A percentile compares a stretch with the other conserved stretches of the same genome.
Conservation (phyloP, 1,139 yeast species). For the Trichomonascaceae sp. region DNA sequence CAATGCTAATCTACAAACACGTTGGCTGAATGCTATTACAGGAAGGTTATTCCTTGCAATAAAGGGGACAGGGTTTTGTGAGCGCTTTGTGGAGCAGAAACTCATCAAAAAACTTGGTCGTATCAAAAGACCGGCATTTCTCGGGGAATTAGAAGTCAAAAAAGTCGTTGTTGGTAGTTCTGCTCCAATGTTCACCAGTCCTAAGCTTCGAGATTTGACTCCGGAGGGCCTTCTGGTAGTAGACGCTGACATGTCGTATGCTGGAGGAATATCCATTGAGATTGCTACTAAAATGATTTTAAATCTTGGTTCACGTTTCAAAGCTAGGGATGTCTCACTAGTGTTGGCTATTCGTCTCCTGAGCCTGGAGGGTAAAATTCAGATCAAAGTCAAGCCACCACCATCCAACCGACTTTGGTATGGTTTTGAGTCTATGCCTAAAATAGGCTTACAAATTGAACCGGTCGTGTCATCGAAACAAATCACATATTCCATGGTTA, state of each 20-base stretch:
- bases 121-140: slow-evolving; percentile 78
- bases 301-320: slow-evolving; percentile 68
- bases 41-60: slow-evolving; percentile 77
- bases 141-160: slow-evolving; percentile 73
- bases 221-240: slow-evolving; percentile 78
- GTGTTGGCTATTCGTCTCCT: slow-evolving; percentile 65
- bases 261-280: slow-evolving; percentile 67
- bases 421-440: slow-evolving; percentile 75
- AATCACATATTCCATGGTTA: slow-evolving; percentile 68
- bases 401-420: slow-evolving; percentile 92
- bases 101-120: slow-evolving; percentile 68
- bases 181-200: slow-evolving; percentile 75
- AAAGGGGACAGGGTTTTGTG: slow-evolving; percentile 63
- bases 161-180: slow-evolving; percentile 70
- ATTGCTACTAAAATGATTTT: slow-evolving; percentile 74
- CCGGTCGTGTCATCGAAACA: slow-evolving; percentile 85
- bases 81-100: slow-evolving; percentile 49
- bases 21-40: slow-evolving; percentile 83
- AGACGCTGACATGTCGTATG: slow-evolving; percentile 56
- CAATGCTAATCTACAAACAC: slow-evolving; percentile 74
- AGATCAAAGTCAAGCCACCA: slow-evolving; percentile 72
- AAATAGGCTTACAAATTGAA: slow-evolving; percentile 65
- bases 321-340: slow-evolving; percentile 70
- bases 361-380: slow-evolving; percentile 66
- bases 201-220: slow-evolving; percentile 59